Conservation (phyloP, 2,329 filamentous ascomycete species). For the Talaromyces sp. region DNA sequence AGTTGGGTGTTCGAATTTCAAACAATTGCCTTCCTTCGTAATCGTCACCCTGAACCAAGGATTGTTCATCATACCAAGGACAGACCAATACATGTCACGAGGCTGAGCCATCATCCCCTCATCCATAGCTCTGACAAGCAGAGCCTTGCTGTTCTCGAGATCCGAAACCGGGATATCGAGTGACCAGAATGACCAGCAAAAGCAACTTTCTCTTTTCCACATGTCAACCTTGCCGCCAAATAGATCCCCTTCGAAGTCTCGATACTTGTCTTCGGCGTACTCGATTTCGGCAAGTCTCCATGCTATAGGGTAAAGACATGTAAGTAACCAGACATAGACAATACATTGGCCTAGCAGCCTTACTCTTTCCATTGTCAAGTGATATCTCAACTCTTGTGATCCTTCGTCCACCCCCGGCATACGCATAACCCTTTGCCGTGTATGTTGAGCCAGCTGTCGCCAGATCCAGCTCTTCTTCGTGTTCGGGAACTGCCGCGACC, state of each 20-base stretch:
- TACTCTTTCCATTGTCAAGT: conserved; percentile 73
- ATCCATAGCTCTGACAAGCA: conserved; percentile 86
- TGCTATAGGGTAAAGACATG: conserved; percentile 33
- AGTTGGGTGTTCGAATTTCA: conserved; percentile 87
- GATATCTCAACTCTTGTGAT: conserved; percentile 83
- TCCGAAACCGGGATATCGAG: conserved; percentile 67
- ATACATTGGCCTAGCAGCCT: conserved; percentile 5
- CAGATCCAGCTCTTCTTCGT: conserved; percentile 68
- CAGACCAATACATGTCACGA: conserved; percentile 94
- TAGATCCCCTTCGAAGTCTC: conserved; percentile 63
- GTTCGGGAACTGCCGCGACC: conserved; percentile 76
- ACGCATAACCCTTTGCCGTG: conserved; percentile 77
- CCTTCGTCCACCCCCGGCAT: conserved; percentile 81
- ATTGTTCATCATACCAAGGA: conserved; percentile 97
- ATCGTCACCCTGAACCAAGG: conserved; percentile 87
- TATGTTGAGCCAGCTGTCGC: conserved; percentile 58
- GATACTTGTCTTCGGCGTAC: conserved; percentile 85
- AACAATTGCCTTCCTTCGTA: conserved; percentile 62
- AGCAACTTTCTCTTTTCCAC: conserved; percentile 76
- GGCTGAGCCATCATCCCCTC: conserved; percentile 85
- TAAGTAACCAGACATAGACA: not conserved
- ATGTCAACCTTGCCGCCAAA: conserved; percentile 80
- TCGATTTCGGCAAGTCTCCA: conserved; percentile 78
- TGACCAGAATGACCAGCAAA: conserved; percentile 94
- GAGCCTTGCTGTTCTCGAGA: conserved; percentile 66